Evolutionary conservation across 352 stramenopile species (phyloP).

Genomic region (Blastocystis sp.): DNA sequence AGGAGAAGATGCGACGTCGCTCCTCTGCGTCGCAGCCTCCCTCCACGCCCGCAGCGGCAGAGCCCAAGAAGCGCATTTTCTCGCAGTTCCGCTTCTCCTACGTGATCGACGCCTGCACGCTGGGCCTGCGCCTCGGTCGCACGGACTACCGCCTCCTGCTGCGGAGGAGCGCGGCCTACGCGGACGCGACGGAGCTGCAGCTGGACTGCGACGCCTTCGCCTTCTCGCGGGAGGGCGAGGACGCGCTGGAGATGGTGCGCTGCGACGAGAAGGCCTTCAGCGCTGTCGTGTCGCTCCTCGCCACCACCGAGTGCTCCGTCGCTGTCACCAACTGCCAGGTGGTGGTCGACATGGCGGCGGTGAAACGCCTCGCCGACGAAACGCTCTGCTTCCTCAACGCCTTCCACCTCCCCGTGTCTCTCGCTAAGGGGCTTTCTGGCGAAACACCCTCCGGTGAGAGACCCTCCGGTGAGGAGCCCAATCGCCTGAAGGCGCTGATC

Average conservation of each 20-base stretch:
- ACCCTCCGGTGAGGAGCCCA: not conserved
- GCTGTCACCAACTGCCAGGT: not conserved
- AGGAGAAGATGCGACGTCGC: not conserved
- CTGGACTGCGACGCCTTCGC: not conserved
- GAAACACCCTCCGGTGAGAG: not conserved
- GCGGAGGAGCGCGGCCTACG: not conserved
- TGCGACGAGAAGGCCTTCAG: not conserved
- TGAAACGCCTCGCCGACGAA: not conserved
- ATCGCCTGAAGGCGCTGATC: too few species aligned
- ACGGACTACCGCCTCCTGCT: not conserved
- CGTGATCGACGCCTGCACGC: not conserved
- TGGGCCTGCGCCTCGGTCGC: not conserved
- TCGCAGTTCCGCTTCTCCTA: constrained; percentile 17
- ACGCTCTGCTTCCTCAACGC: not conserved
- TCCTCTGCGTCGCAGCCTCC: not conserved
- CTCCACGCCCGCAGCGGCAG: not conserved
- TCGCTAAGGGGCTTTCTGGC: not conserved
- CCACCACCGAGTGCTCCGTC: not conserved
- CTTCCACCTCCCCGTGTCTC: not conserved
- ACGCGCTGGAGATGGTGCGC: not conserved
- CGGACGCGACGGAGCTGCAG: constrained; percentile 1
- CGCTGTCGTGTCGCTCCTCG: not conserved
- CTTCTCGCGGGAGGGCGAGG: not conserved
- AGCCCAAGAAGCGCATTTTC: not conserved
- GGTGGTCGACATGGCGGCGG: not conserved